A percentile compares a stretch with the other conserved stretches of the same genome.
Conservation (phyloP, 1,284 basidiomycete species). For the Naganishia cerealis region DNA sequence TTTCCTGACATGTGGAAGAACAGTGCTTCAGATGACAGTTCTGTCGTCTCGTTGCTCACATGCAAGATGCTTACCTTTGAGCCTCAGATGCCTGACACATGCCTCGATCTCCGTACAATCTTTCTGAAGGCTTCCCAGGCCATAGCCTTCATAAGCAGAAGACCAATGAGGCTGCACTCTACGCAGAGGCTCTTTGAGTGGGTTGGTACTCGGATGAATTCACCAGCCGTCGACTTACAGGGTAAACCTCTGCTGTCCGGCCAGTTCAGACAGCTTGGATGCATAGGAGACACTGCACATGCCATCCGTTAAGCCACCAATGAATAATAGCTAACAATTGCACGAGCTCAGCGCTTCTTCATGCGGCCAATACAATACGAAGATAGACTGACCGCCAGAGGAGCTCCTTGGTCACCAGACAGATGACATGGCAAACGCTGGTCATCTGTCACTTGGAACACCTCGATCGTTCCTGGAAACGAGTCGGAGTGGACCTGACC, state of each 20-base stretch:
- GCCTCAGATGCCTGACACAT: conserved; percentile 45
- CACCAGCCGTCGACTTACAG: conserved; percentile 41
- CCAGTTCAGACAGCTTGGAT: conserved; percentile 38
- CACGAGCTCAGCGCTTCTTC: not conserved
- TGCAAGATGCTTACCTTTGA: conserved; percentile 36
- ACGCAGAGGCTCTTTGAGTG: not conserved
- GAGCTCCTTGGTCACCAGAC: conserved; percentile 16
- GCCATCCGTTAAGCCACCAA: conserved; percentile 52
- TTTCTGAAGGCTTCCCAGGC: conserved; percentile 42
- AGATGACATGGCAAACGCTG: conserved; percentile 17
- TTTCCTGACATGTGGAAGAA: conserved; percentile 33
- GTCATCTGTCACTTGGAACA: conserved; percentile 22
- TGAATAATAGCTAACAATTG: conserved; percentile 41
- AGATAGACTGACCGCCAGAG: conserved; percentile 3
- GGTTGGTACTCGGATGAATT: not conserved
- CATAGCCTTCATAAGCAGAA: conserved; percentile 48
- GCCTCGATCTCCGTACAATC: conserved; percentile 48
- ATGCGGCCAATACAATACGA: not conserved
- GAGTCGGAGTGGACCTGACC: not conserved
- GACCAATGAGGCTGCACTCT: conserved; percentile 53
- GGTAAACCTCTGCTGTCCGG: conserved; percentile 46
- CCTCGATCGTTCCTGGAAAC: conserved; percentile 12
- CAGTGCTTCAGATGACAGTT: not conserved
- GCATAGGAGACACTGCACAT: conserved; percentile 46
- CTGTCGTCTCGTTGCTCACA: not conserved